Evolutionary conservation across 2,329 filamentous ascomycete genomes (phyloP).

Genomic region (Aspergillus phoenicis): DNA sequence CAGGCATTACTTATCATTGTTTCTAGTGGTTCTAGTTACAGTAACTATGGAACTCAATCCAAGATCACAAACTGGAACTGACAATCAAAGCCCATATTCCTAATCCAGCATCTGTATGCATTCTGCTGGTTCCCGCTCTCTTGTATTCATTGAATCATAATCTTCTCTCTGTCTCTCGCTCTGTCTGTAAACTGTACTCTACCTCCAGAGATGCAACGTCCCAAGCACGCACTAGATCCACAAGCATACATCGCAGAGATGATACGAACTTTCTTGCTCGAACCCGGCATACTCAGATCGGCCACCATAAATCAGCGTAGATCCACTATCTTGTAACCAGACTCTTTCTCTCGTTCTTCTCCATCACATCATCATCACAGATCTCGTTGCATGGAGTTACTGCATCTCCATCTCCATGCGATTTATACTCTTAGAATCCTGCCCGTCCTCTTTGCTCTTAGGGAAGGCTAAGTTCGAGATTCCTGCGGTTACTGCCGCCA

Average conservation of each 20-base stretch:
- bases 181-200: not conserved
- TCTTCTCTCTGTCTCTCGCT: no score
- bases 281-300: not conserved
- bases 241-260: conserved; percentile 1
- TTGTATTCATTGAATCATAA: not conserved
- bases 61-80: not conserved
- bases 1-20: not conserved
- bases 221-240: not conserved
- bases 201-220: conserved; percentile 4
- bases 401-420: conserved; percentile 57
- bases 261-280: not conserved
- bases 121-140: not conserved
- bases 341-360: not conserved
- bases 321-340: conserved; percentile 8
- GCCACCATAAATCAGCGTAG: not conserved
- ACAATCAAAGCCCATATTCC: not conserved
- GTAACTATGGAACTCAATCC: no score
- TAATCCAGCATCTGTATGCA: not conserved
- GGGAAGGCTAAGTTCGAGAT: conserved; percentile 50
- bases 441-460: conserved; percentile 32
- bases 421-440: conserved; percentile 28
- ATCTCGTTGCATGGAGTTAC: conserved; percentile 24
- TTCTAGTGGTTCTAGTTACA: no score
- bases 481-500: conserved; percentile 49
- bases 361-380: not conserved